phyloP scores from a whole-genome alignment of 2,329 filamentous ascomycete genomes.

The Cladorrhinum sp. region DNA sequence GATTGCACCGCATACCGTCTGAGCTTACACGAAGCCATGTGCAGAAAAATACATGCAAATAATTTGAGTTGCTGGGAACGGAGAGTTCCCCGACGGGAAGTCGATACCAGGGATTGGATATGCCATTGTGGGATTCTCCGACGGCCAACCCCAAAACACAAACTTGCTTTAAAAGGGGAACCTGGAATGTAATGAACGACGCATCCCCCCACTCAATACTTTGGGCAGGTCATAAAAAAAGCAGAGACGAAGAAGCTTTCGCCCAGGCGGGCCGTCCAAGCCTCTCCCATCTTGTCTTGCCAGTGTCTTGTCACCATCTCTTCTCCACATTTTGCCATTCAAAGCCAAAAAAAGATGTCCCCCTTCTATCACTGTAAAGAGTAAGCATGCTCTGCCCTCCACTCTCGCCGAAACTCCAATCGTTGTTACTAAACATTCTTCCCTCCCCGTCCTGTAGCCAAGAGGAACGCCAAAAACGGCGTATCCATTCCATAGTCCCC shows the following conservation, averaged over 20 bases:
- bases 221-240: too few species aligned
- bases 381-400: neutral
- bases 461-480: conserved; percentile 10
- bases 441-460: neutral
- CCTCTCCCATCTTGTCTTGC: neutral
- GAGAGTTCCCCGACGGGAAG: neutral
- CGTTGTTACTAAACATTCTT: neutral
- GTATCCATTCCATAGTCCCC: conserved; percentile 17
- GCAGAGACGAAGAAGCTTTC: neutral
- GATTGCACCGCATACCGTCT: neutral
- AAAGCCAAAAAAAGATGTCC: neutral
- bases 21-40: neutral
- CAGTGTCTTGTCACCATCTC: neutral
- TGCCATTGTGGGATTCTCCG: neutral
- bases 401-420: neutral
- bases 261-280: neutral
- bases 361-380: neutral
- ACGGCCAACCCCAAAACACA: neutral
- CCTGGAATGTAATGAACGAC: too few species aligned
- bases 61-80: too few species aligned
- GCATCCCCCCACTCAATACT: too few species aligned
- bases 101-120: too few species aligned
- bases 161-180: neutral
- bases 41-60: too few species aligned
- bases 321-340: neutral